Evolutionary conservation across 306 rosid species (phyloP), one percentile per base, ranked within the genome.

Genomic region (Vigna angularis): DNA sequence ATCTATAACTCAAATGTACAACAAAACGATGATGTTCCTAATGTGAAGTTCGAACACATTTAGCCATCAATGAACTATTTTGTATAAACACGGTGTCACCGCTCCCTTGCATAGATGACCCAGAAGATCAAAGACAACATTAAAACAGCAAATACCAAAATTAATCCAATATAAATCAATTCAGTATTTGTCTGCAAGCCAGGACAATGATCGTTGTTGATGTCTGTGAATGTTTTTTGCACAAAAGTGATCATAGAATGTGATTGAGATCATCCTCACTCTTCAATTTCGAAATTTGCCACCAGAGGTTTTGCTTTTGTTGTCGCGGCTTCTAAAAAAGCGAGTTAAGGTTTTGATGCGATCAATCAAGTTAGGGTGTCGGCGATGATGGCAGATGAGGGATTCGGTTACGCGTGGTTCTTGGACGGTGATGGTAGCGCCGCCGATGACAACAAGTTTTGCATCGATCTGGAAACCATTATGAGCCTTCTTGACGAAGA

Each of bases 21-120:
- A 4, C 51, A 83, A 38, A 72, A 72, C 38, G 18, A 32, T 16
- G 75, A 52, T 11, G 44, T 51, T n/a, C 67, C 71, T 61, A 62
- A 28, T 17, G 47, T 51, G 13, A 50, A 38, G 22, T 24, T 52
- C 83, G 1, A 81, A 81, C 80, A 75, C n/a, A 74, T 66, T 67
- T 83, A 12, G 15, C 88, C 61, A 14, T 75, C 55, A 40, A 56
- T 24, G 77, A 70, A 75, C 72, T 80, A 81, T 51, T 93, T 95
- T 0, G 98, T 88, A 70, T 91, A 91, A 16, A 85, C 87, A 0
- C 98, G 97, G 49, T 95, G 99, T 24, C 93, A 86, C 55, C 98
- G 85, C 86, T 95, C 98, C 74, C 98, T 77, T 6, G 93, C 97
- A 58, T 93, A 95, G 78, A 95, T 83, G 15, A 93, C 97, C 99